Percentiles rank a stretch among this genome's conserved stretches.
These are phyloP conservation scores for Wallacemonas sp. DNA, from an alignment of 208 protist species.

Conservation along the genomic window DNA sequence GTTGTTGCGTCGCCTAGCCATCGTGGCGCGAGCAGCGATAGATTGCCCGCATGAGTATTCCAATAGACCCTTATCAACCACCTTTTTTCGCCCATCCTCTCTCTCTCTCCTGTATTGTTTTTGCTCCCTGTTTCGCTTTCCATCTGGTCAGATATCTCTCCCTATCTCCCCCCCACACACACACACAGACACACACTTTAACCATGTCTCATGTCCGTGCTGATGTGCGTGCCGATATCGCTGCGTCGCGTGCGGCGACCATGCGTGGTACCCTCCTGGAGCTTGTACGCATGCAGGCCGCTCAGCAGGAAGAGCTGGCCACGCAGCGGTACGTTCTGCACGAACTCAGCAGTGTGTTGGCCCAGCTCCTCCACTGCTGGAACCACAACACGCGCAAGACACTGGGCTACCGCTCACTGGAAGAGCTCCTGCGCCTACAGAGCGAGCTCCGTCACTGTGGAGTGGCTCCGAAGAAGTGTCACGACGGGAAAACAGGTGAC, in stretches of 20 bases:
- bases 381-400: background rate
- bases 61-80: too few relatives aligned
- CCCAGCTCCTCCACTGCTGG: conserved; percentile 9
- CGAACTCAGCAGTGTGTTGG: conserved; percentile 8
- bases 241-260: background rate
- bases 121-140: background rate
- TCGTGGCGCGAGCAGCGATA: too few relatives aligned
- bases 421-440: conserved; percentile 36
- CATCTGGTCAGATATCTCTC: too few relatives aligned
- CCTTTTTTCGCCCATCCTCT: too few relatives aligned
- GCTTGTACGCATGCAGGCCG: conserved; percentile 16
- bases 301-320: conserved; percentile 20
- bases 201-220: background rate
- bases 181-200: too few relatives aligned
- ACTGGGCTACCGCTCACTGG: conserved; percentile 27
- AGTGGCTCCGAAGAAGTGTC: too few relatives aligned
- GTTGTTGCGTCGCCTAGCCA: too few relatives aligned
- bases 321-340: conserved; percentile 21
- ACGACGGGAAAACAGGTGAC: too few relatives aligned
- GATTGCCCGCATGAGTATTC: too few relatives aligned
- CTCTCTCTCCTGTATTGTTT: conserved; percentile 16
- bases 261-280: conserved; percentile 18
- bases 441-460: conserved; percentile 8
- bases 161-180: too few relatives aligned
- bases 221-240: conserved; percentile 1